Evolutionary conservation across 179 eudicot species (phyloP).

Genomic region (Sideroxylon spinosum): DNA sequence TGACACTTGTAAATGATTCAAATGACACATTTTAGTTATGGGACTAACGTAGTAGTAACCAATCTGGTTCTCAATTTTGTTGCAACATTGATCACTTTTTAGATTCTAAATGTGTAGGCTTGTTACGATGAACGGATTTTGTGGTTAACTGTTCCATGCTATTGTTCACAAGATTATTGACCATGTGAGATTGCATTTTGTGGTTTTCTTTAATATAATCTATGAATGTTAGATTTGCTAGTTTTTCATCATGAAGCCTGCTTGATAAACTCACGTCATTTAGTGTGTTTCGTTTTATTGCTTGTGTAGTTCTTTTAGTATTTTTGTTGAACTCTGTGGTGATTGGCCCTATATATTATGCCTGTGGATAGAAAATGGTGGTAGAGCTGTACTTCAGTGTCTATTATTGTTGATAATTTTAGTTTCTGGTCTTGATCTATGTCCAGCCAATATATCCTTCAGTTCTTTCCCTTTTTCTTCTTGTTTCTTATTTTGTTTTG

Average conservation of each 20-base stretch:
- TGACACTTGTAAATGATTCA: neutral
- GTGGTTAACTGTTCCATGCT: neutral
- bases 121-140: neutral
- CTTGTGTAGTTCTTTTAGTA: neutral
- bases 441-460: neutral
- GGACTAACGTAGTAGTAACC: neutral
- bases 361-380: neutral
- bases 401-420: neutral
- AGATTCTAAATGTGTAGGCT: neutral
- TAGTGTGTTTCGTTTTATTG: neutral
- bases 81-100: neutral
- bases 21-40: neutral
- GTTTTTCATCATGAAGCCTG: neutral
- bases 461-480: neutral
- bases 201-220: neutral
- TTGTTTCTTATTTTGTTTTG: neutral
- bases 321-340: conserved; percentile 5
- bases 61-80: neutral
- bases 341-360: neutral
- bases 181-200: neutral
- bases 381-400: neutral
- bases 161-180: neutral
- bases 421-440: neutral
- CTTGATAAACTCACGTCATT: neutral
- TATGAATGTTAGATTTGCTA: neutral